Conservation (phyloP, 148 eudicot species). For the Rhododendron griersonianum region DNA sequence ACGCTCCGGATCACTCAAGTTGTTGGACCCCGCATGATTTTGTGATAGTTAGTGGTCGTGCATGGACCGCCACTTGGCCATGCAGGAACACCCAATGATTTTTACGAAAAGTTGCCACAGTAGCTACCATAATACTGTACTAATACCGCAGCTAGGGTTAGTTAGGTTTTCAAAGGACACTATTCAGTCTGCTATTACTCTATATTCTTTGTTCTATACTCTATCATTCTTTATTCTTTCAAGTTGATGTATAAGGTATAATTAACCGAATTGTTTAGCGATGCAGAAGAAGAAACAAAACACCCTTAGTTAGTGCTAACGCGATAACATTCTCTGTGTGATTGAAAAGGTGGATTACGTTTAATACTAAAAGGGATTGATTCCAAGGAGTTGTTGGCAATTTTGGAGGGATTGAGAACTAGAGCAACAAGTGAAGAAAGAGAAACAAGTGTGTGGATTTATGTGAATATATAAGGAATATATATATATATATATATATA, state of each 20-base stretch:
- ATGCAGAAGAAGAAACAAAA: slow-evolving; percentile 24
- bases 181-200: background rate
- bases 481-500: too few relatives aligned
- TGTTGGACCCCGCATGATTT: background rate
- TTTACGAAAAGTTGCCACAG: background rate
- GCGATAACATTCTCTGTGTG: slow-evolving; percentile 37
- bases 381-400: slow-evolving; percentile 55
- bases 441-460: slow-evolving; percentile 54
- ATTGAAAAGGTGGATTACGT: slow-evolving; percentile 24
- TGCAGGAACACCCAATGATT: background rate
- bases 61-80: background rate
- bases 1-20: background rate
- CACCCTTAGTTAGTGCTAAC: slow-evolving; percentile 20
- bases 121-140: background rate
- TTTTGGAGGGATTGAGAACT: slow-evolving; percentile 57
- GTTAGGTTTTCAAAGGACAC: slow-evolving; percentile 13
- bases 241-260: background rate
- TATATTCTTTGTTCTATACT: background rate
- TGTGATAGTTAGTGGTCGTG: background rate
- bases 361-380: slow-evolving; percentile 30
- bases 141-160: slow-evolving; percentile 4
- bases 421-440: slow-evolving; percentile 30
- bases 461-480: slow-evolving; percentile 10
- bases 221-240: slow-evolving; percentile 16
- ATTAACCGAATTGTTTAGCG: background rate